Percentiles rank a stretch among this genome's conserved stretches.
Evolutionary conservation across 2,329 filamentous ascomycete genomes (phyloP).

Genomic region (Scytalidium lignicola): DNA sequence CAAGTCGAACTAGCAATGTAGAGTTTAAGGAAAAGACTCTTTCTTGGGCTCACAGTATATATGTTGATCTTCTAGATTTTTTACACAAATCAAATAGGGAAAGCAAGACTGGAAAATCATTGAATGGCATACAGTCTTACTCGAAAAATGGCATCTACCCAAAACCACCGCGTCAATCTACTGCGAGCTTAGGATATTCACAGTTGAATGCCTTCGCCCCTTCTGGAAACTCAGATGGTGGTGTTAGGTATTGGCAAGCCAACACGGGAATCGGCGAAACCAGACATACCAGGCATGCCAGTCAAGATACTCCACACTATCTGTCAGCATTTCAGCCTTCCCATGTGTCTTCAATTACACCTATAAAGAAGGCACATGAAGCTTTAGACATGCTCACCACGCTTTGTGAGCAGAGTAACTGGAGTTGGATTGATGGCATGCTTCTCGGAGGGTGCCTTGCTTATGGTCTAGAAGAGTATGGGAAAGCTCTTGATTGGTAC

Average conservation of each 20-base stretch:
- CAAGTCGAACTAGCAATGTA: constrained; percentile 25
- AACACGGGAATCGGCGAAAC: constrained; percentile 4
- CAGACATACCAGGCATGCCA: constrained; percentile 9
- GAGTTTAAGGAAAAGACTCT: constrained; percentile 66
- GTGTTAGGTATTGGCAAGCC: constrained; percentile 12
- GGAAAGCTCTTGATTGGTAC: constrained; percentile 72
- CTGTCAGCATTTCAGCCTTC: constrained; percentile 18
- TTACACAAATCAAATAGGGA: constrained; percentile 55
- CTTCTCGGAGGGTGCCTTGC: constrained; percentile 85
- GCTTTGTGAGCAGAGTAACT: constrained; percentile 73
- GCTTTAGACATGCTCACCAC: constrained; percentile 68
- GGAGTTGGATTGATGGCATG: constrained; percentile 92
- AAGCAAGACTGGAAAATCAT: constrained; percentile 30
- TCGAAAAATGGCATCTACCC: constrained; percentile 51
- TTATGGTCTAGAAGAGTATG: constrained; percentile 82
- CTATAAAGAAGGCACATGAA: constrained; percentile 44
- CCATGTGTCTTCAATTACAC: constrained; percentile 10
- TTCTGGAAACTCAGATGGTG: constrained; percentile 3
- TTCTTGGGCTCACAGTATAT: constrained; percentile 65
- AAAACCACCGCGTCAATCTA: constrained; percentile 33
- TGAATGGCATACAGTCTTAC: constrained; percentile 29
- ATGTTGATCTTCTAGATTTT: constrained; percentile 63
- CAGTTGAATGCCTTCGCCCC: constrained; percentile 11
- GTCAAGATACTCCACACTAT: constrained; percentile 22
- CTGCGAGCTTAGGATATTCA: constrained; percentile 16